Evolutionary conservation across 2,329 filamentous ascomycete genomes (phyloP), one percentile per base, ranked within the genome.

Genomic region (Didymella sp.): DNA sequence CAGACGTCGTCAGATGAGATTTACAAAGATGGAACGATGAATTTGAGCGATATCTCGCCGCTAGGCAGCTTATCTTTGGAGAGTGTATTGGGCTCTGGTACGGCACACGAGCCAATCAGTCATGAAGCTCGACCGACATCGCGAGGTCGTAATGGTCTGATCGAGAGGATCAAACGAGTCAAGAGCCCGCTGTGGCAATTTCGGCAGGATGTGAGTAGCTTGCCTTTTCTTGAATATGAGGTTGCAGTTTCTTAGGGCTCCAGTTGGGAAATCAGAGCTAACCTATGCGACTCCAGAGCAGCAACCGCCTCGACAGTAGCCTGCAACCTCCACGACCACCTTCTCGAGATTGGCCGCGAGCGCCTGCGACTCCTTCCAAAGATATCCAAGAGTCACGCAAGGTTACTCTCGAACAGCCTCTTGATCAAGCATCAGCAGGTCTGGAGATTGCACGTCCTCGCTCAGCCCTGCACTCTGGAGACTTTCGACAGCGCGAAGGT

Each of bases 111-210:
- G 19, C 53, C 57, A 27, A 71, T 70, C 17, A 66, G 56, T 31
- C 66, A 68, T 33, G 60, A 53, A 24, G 59, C 58, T 41, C 71
- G 64, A 52, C 61, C 73, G n/a, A 53, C 62, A 15, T 58, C 62
- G 38, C 68, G 79, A 43, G 87, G 92, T 73, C 85, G 93, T 62
- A 86, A 87, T 55, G 89, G 93, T 75, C 80, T 96, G 67, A 97
- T 98, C 55, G 86, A 92, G 76, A 85, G 88, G 62, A 83, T 97
- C 64, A 97, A 97, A 79, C 86, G 85, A 74, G 87, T 87, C 28
- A 87, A 92, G 76, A 89, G 86, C 69, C 88, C 90, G 33, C 85
- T 86, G 4, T 95, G 91, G 91, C 80, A 88, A 35, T 84, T 69
- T 24, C 51, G 58, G 71, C 83, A 83, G 68, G 83, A 85, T 80